phyloP scores from a whole-genome alignment of 352 stramenopile species.

The Blastocystis sp. region DNA sequence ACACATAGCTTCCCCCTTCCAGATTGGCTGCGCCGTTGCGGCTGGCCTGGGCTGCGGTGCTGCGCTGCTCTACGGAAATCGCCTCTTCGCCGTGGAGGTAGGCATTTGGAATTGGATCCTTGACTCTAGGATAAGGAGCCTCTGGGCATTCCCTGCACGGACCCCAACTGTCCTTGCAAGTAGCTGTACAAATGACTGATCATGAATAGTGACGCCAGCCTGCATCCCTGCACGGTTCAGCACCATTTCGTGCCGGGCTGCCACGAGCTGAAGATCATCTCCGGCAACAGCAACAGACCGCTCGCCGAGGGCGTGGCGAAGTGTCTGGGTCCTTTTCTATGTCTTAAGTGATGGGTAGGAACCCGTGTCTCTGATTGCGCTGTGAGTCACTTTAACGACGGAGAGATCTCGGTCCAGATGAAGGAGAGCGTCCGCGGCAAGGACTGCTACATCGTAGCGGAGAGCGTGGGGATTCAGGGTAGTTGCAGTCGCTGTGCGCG shows the following conservation, averaged over 20 bases:
- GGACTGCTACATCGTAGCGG: conserved; percentile 85
- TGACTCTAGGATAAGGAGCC: conserved; percentile 31
- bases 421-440: conserved; percentile 86
- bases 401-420: conserved; percentile 86
- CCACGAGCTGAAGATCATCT: conserved; percentile 87
- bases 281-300: conserved; percentile 83
- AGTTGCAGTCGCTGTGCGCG: conserved; percentile 84
- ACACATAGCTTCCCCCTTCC: conserved; percentile 51
- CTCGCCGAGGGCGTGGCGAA: conserved; percentile 84
- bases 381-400: conserved; percentile 84
- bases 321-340: conserved; percentile 72
- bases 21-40: conserved; percentile 48
- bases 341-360: conserved; percentile 70
- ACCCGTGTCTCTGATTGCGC: conserved; percentile 83
- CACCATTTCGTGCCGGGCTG: conserved; percentile 86
- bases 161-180: conserved; percentile 50
- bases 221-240: conserved; percentile 82
- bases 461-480: background rate
- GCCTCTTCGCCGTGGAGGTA: conserved; percentile 51
- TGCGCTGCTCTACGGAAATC: conserved; percentile 50
- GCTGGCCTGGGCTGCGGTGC: conserved; percentile 51
- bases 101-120: background rate
- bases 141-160: conserved; percentile 12
- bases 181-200: background rate
- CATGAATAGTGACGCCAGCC: conserved; percentile 42